Base-by-base conservation (phyloP, 192 early-diverging fungal genomes). In the Paraglomus brasilianum region DNA sequence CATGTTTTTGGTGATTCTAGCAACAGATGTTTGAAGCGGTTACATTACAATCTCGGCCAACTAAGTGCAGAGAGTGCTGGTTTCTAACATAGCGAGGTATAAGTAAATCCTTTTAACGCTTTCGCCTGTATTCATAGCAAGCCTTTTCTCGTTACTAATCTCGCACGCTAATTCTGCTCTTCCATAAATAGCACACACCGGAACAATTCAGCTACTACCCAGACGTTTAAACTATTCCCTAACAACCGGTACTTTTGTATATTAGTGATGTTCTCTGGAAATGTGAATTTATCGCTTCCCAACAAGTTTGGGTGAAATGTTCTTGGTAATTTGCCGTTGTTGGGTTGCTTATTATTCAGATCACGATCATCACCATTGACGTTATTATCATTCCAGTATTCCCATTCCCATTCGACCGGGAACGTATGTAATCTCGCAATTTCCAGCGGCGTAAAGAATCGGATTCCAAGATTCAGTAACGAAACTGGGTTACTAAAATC, bases 161-260 rank as follows among this genome's bases (percentile, higher is more conserved):
- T 30, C 30, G 30, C 30, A 30, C 30, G 30, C 3, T 30, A 30
- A 30, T 30, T 30, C 30, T 30, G 30, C 30, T 30, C 30, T 30
- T 30, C 30, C 30, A 3, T 30, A 73, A 85, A 85, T 48, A 93
- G 60, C 42, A 91, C 71, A 51, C 86, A 86, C 72, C 87, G 80
- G 21, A 93, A 82, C 51, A 98, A 72, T 70, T 88, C 82, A 0
- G 87, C 83, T 0, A 97, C 89, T 0, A 96, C 89, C 74, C 83
- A 89, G 39, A 88, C 87, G 67, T 92, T 96, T 41, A 97, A 76
- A 42, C 88, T 90, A 75, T 96, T 98, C 5, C 96, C 94, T 7
- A 98, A 78, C 51, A 97, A 63, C 39, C 85, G 80, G 74, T 92
- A 94, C 40, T 80, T 70, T 70, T 97, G 93, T 45, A 81, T 77